Evolutionary conservation across 2,329 filamentous ascomycete genomes (phyloP).

Genomic region (Polytolypa hystricis): DNA sequence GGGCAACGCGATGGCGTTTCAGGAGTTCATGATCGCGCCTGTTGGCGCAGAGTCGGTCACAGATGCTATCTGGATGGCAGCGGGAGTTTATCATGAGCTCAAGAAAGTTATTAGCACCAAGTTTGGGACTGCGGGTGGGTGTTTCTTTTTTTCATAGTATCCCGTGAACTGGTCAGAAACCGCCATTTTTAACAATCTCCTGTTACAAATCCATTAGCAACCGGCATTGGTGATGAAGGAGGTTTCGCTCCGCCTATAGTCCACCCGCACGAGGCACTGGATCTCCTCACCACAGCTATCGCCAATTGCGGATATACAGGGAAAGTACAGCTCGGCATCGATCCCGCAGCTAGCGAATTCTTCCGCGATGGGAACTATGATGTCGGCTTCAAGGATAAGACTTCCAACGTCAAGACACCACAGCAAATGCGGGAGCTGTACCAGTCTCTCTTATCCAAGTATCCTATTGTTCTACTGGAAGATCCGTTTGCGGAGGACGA

Average conservation of each 20-base stretch:
- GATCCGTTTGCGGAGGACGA: slow-evolving; percentile 34
- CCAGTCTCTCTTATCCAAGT: slow-evolving; percentile 21
- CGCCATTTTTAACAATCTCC: too few species aligned
- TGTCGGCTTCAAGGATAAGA: slow-evolving; percentile 27
- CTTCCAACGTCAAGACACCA: slow-evolving; percentile 14
- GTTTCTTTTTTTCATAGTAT: neutral
- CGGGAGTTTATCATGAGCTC: slow-evolving; percentile 24
- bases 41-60: slow-evolving; percentile 16
- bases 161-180: too few species aligned
- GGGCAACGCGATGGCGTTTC: slow-evolving; percentile 41
- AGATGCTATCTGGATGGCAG: slow-evolving; percentile 20
- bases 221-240: slow-evolving; percentile 27
- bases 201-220: too few species aligned
- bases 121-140: slow-evolving; percentile 19
- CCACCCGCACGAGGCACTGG: slow-evolving; percentile 23
- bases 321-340: slow-evolving; percentile 30
- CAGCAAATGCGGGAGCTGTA: slow-evolving; percentile 23
- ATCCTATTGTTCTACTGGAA: slow-evolving; percentile 31
- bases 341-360: slow-evolving; percentile 33
- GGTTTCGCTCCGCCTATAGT: slow-evolving; percentile 28
- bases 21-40: slow-evolving; percentile 26
- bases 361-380: slow-evolving; percentile 25
- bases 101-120: slow-evolving; percentile 22
- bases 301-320: slow-evolving; percentile 19
- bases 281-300: slow-evolving; percentile 22